These are phyloP conservation scores for Botryotinia calthae DNA, from an alignment of 2,329 filamentous ascomycete species.

Conservation along the genomic window DNA sequence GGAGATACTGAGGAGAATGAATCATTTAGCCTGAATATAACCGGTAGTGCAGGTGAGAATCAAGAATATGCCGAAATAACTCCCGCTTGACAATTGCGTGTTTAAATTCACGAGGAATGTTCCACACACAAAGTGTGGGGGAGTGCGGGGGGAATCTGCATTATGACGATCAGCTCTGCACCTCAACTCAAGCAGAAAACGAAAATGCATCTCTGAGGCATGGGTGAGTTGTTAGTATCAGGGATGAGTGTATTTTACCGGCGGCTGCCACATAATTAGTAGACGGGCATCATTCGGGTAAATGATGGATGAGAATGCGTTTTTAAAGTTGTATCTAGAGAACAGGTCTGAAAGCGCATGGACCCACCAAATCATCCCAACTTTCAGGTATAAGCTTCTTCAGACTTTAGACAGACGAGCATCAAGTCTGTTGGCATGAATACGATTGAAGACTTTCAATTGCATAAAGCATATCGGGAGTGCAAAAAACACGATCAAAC, in stretches of 20 bases:
- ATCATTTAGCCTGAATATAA: not conserved
- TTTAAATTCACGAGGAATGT: not conserved
- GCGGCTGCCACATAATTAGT: not conserved
- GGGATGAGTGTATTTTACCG: not conserved
- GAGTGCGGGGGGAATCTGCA: conserved; percentile 4
- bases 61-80: not conserved
- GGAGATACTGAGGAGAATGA: not conserved
- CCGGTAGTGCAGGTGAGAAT: not conserved
- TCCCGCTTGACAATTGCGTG: not conserved
- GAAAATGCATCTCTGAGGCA: not conserved
- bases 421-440: not conserved
- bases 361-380: not conserved
- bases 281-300: not conserved
- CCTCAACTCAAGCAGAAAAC: not conserved
- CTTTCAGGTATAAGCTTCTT: not conserved
- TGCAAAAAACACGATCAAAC: not conserved
- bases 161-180: not conserved
- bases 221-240: not conserved
- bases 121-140: not conserved
- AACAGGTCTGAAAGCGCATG: not conserved
- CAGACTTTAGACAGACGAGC: not conserved
- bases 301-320: not conserved
- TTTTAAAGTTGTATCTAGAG: not conserved
- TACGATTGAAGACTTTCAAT: not conserved
- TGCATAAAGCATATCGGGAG: not conserved